A percentile compares a stretch with the other conserved stretches of the same genome.
phyloP scores from a whole-genome alignment of 176 grass and related monocot species.

The Miscanthus lutarioriparius region DNA sequence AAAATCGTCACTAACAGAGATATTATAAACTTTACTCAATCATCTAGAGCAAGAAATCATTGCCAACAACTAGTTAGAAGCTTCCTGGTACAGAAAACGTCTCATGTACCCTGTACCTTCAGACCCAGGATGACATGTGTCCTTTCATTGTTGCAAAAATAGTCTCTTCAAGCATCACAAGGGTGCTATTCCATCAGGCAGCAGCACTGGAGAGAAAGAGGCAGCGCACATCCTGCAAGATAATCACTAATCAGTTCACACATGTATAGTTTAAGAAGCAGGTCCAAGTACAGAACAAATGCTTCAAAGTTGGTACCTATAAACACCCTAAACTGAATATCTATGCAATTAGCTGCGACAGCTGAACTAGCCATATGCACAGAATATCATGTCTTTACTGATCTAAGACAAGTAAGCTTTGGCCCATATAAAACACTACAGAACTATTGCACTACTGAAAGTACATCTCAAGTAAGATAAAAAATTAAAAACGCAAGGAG shows the following conservation, averaged over 20 bases:
- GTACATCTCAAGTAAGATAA: neutral
- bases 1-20: conserved; percentile 7
- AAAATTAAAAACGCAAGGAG: neutral
- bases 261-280: conserved; percentile 8
- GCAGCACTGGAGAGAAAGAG: conserved; percentile 11
- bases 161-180: neutral
- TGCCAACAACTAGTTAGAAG: conserved; percentile 20
- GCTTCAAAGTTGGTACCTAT: neutral
- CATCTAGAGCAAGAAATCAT: conserved; percentile 23
- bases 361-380: conserved; percentile 4
- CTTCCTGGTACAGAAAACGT: conserved; percentile 2
- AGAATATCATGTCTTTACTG: neutral
- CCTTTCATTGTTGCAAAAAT: neutral
- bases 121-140: conserved; percentile 2
- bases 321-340: conserved; percentile 5
- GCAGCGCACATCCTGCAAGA: conserved; percentile 2
- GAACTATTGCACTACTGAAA: neutral
- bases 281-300: conserved; percentile 18
- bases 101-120: conserved; percentile 21
- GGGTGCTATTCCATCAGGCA: conserved; percentile 24
- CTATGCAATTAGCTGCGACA: neutral
- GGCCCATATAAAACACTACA: neutral
- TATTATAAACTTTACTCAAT: conserved; percentile 13
- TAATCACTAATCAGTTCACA: conserved; percentile 31
- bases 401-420: conserved; percentile 11